phyloP scores from a whole-genome alignment of 345 rosid genomes.

The Eucalyptus marginata region DNA sequence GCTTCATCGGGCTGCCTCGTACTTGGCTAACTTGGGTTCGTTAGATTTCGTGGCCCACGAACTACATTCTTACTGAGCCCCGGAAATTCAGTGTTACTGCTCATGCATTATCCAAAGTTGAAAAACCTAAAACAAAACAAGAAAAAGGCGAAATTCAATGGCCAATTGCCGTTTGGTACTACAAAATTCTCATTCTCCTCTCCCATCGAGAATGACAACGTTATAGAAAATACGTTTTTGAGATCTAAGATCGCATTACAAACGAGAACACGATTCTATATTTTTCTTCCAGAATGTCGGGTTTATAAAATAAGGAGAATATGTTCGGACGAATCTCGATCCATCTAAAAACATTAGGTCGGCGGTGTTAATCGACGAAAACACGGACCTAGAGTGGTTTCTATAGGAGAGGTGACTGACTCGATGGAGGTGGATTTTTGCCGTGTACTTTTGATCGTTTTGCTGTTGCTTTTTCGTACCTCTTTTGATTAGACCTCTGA shows the following conservation, averaged over 20 bases:
- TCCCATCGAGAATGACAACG: neutral
- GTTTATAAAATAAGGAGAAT: neutral
- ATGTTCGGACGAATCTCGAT: too few relatives aligned
- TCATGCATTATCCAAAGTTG: neutral
- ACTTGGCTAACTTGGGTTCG: neutral
- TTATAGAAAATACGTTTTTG: neutral
- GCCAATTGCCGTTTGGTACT: neutral
- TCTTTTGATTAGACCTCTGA: neutral
- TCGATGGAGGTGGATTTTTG: neutral
- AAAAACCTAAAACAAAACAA: neutral
- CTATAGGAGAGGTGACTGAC: neutral
- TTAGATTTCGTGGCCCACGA: neutral
- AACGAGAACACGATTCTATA: neutral
- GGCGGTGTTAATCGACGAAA: neutral
- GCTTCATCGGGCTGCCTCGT: neutral
- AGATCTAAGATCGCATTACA: neutral
- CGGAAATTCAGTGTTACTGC: neutral
- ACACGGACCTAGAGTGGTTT: neutral
- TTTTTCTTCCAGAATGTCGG: too few relatives aligned
- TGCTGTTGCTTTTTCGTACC: neutral
- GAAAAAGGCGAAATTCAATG: neutral
- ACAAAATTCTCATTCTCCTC: neutral
- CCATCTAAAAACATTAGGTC: too few relatives aligned
- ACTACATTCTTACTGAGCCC: neutral
- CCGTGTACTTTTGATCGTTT: neutral